These are phyloP conservation scores for Cyberlindnera amylophila DNA, from an alignment of 805 yeast genomes.

Conservation along the genomic window DNA sequence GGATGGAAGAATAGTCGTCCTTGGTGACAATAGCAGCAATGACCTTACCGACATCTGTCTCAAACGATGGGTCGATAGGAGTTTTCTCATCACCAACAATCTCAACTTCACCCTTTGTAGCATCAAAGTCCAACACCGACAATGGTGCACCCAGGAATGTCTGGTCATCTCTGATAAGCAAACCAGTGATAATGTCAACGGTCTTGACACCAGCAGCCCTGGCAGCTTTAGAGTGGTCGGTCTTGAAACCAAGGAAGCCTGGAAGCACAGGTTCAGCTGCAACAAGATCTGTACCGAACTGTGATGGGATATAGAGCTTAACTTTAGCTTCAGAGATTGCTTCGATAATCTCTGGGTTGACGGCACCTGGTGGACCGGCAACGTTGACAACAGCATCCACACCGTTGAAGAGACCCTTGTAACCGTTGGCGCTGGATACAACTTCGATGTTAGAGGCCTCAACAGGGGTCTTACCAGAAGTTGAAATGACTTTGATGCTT, in stretches of 20 bases:
- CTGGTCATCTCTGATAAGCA: slow-evolving; percentile 34
- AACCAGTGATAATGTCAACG: slow-evolving; percentile 38
- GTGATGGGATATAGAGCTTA: slow-evolving; percentile 55
- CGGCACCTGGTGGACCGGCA: slow-evolving; percentile 28
- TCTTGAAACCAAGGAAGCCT: slow-evolving; percentile 33
- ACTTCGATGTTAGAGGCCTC: slow-evolving; percentile 22
- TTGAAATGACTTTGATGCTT: slow-evolving; percentile 44
- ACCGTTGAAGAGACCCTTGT: slow-evolving; percentile 39
- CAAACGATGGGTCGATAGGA: slow-evolving; percentile 34
- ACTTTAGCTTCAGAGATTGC: slow-evolving; percentile 41
- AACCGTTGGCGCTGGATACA: slow-evolving; percentile 17
- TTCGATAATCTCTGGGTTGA: slow-evolving; percentile 35
- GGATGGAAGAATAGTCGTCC: slow-evolving; percentile 34
- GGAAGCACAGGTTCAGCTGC: slow-evolving; percentile 31
- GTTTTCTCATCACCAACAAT: slow-evolving; percentile 39
- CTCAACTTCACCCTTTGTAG: slow-evolving; percentile 32
- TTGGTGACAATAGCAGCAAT: slow-evolving; percentile 39
- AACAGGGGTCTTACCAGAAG: slow-evolving; percentile 18
- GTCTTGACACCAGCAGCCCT: slow-evolving; percentile 45
- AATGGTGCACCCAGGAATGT: slow-evolving; percentile 22
- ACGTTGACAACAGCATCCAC: slow-evolving; percentile 50
- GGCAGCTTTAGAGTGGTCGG: slow-evolving; percentile 34
- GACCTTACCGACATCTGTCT: slow-evolving; percentile 41
- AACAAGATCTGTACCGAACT: slow-evolving; percentile 48
- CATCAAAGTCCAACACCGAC: slow-evolving; percentile 37